These are phyloP conservation scores for Metroxylon sagu DNA, from an alignment of 176 grass and related monocot genomes.

Conservation along the genomic window DNA sequence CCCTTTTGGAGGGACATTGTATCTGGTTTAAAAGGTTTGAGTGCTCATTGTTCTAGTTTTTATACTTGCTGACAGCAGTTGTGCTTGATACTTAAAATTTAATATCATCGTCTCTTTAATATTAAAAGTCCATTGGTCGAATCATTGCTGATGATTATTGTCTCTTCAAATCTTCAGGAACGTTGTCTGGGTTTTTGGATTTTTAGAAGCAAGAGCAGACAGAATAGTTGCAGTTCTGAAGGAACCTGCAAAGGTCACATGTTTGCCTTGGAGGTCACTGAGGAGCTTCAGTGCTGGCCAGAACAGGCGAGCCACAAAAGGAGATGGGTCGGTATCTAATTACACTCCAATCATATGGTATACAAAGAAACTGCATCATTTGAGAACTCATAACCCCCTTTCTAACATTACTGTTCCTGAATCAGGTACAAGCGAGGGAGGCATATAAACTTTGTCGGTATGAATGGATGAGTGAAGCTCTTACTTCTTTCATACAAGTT, in stretches of 20 bases:
- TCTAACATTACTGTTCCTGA: neutral
- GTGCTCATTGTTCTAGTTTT: no score
- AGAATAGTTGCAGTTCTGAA: slow-evolving; percentile 37
- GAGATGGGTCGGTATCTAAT: slow-evolving; percentile 47
- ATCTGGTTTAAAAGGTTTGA: no score
- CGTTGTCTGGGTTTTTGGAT: slow-evolving; percentile 45
- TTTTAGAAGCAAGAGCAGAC: slow-evolving; percentile 73
- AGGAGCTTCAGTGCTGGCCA: slow-evolving; percentile 57
- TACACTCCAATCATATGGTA: neutral
- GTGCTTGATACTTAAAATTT: neutral
- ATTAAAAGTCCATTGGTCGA: no score
- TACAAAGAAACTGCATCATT: neutral
- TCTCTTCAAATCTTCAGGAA: slow-evolving; percentile 25
- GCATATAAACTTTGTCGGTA: slow-evolving; percentile 50
- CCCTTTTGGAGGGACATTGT: no score
- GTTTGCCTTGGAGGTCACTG: slow-evolving; percentile 56
- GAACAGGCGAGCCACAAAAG: slow-evolving; percentile 51
- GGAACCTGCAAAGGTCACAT: slow-evolving; percentile 65
- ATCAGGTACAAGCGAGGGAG: slow-evolving; percentile 36
- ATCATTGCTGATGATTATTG: neutral
- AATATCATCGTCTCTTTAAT: neutral
- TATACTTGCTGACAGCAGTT: no score
- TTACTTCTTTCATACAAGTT: slow-evolving; percentile 21
- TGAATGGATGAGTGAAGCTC: slow-evolving; percentile 61
- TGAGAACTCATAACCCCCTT: neutral